Base-by-base conservation (phyloP, 805 yeast species). In the Candida silvatica region DNA sequence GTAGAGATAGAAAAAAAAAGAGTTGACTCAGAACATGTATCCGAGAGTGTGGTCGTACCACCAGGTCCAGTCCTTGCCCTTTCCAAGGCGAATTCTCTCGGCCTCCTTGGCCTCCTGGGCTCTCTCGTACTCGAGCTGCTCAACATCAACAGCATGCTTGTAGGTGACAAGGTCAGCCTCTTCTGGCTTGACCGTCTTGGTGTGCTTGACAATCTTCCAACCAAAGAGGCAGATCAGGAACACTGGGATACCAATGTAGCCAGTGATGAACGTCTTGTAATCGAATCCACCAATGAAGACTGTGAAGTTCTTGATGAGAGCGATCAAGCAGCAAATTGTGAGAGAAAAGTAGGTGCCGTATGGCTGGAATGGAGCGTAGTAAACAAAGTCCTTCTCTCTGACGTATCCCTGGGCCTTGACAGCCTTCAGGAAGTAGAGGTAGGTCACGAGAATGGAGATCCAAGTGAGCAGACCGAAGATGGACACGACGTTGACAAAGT, bases 381-480 rank as follows among this genome's bases (percentile, higher is more conserved):
- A 82, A 8, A 73, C 69, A 42, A 80, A 69, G 32, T 61, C 68
- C 23, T 51, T 61, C n/a, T 56, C 49, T 58, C 77, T 69, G 43
- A 67, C 71, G 36, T 76, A 53, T 15, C 84, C 84, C 58, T 81
- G 90, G 3, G 74, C 85, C 48, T 64, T 69, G 41, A 74, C 62
- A 1, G 88, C 90, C 42, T 61, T 64, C 63, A 66, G 66, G 59
- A 82, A 83, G 45, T 71, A 67, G 35, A 83, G 63, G 57, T 77
- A 82, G 19, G 86, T 76, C 40, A 77, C 63, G 39, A 79, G 58
- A 46, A 83, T 80, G 35, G 82, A 70, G 29, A 77, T 64, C 88
- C 90, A 83, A 34, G 85, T 78, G 46, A 82, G 56, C 38, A 82
- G 63, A 43, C 88, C 88, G 38, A 80, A 75, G 45, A 82, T 77